These are phyloP conservation scores for Penicillium hesseltinei DNA, from an alignment of 2,329 filamentous ascomycete genomes.

Conservation along the genomic window DNA sequence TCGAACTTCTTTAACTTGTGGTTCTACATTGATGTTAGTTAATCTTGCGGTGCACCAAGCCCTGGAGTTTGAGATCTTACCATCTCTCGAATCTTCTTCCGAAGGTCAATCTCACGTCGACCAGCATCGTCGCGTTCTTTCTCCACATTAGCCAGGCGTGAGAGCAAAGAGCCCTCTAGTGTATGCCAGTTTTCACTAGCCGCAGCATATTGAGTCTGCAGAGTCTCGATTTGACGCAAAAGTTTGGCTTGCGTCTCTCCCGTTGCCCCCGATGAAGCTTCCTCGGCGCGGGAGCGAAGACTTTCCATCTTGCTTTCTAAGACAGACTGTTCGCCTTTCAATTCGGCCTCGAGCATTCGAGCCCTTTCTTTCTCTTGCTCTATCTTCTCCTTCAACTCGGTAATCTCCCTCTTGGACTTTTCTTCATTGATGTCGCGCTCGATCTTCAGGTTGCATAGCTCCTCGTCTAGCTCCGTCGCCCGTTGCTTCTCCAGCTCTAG, in stretches of 20 bases:
- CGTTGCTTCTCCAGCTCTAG: constrained; percentile 63
- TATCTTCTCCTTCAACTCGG: constrained; percentile 69
- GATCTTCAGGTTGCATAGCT: constrained; percentile 64
- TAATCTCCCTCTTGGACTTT: constrained; percentile 66
- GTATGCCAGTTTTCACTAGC: constrained; percentile 98
- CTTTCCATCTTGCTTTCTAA: constrained; percentile 89
- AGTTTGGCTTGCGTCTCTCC: constrained; percentile 87
- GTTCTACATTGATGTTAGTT: constrained; percentile 50
- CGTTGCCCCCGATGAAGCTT: constrained; percentile 76
- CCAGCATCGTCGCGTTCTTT: constrained; percentile 86
- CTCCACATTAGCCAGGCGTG: constrained; percentile 74
- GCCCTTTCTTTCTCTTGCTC: constrained; percentile 70
- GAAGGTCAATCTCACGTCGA: constrained; percentile 78
- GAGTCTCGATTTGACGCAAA: constrained; percentile 86
- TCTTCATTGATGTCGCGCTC: constrained; percentile 76
- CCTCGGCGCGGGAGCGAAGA: constrained; percentile 80
- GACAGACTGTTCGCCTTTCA: constrained; percentile 71
- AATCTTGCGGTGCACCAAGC: neutral
- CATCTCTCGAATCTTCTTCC: constrained; percentile 83
- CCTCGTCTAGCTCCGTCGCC: constrained; percentile 58
- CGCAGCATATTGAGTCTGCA: constrained; percentile 92
- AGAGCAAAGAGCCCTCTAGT: constrained; percentile 81
- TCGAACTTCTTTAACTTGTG: constrained; percentile 67
- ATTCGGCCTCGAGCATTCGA: constrained; percentile 68
- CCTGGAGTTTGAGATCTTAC: constrained; percentile 51